These are phyloP conservation scores for Entomortierella beljakovae DNA, from an alignment of 192 early-diverging fungal species.

Conservation along the genomic window DNA sequence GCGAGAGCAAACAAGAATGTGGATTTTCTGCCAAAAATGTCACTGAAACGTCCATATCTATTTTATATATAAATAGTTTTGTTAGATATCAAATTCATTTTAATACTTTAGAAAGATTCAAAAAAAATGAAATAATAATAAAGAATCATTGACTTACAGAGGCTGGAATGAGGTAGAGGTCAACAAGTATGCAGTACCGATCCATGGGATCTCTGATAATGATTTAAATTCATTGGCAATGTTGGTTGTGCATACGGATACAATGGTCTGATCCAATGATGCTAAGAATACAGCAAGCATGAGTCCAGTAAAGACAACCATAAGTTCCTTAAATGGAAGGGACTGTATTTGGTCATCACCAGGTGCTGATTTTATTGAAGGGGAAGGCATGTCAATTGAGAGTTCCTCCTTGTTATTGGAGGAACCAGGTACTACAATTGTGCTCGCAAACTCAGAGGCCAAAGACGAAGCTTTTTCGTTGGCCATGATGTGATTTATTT, in stretches of 20 bases:
- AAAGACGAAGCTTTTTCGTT: neutral
- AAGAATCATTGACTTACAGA: neutral
- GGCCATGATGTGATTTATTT: neutral
- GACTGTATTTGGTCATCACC: neutral
- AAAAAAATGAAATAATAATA: neutral
- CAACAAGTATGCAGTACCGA: slow-evolving; percentile 76
- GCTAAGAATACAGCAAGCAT: slow-evolving; percentile 68
- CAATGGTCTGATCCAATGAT: slow-evolving; percentile 79
- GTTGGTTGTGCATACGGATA: slow-evolving; percentile 69
- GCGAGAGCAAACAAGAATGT: slow-evolving; percentile 68
- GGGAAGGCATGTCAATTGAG: neutral
- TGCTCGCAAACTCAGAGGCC: too few species aligned
- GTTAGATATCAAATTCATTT: neutral
- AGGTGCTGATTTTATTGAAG: neutral
- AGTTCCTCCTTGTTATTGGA: neutral
- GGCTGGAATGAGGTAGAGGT: slow-evolving; percentile 73
- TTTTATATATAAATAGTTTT: neutral
- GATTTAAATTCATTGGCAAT: slow-evolving; percentile 75
- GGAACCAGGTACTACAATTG: too few species aligned
- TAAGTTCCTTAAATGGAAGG: slow-evolving; percentile 22
- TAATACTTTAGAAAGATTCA: neutral
- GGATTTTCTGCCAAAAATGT: slow-evolving; percentile 82
- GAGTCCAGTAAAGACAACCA: slow-evolving; percentile 47
- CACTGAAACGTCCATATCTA: slow-evolving; percentile 29
- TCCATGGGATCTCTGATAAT: slow-evolving; percentile 64